Conservation (phyloP, 2,329 filamentous ascomycete genomes). For the Botrytis porri region DNA sequence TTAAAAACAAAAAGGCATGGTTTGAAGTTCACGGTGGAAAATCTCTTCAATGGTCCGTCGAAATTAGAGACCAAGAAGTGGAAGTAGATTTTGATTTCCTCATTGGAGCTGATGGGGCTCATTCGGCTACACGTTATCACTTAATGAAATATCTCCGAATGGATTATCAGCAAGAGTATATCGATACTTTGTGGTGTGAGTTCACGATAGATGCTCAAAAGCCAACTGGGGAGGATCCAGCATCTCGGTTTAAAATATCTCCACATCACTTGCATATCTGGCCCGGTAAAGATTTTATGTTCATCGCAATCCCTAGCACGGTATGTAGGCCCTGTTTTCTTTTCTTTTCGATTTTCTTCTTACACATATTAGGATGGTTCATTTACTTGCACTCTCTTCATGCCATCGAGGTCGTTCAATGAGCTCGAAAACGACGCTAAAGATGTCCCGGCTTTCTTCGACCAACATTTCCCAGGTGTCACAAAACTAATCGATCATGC, state of each 20-base stretch:
- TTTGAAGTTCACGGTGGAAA: constrained; percentile 62
- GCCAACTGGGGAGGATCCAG: constrained; percentile 34
- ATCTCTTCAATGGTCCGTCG: constrained; percentile 25
- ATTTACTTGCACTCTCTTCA: constrained; percentile 93
- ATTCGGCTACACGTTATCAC: constrained; percentile 86
- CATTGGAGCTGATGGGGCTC: constrained; percentile 91
- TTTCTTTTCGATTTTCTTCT: constrained; percentile 1
- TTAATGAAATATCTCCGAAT: constrained; percentile 93
- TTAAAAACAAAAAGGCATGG: constrained; percentile 76
- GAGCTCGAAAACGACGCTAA: constrained; percentile 62
- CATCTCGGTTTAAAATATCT: constrained; percentile 69
- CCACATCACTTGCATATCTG: constrained; percentile 96
- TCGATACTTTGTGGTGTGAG: constrained; percentile 96
- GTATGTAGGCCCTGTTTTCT: constrained; percentile 16
- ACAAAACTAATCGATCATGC: constrained; percentile 64
- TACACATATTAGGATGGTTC: constrained; percentile 66
- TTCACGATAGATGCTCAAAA: constrained; percentile 62
- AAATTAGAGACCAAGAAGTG: constrained; percentile 55
- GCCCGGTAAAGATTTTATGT: constrained; percentile 94
- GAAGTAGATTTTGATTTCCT: constrained; percentile 88
- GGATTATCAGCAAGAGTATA: constrained; percentile 91
- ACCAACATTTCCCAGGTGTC: constrained; percentile 82
- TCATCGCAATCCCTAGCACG: constrained; percentile 83
- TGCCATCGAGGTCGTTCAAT: constrained; percentile 68
- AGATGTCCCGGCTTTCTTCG: constrained; percentile 69